These are phyloP conservation scores for Sporothrix protearum DNA, from an alignment of 2,329 filamentous ascomycete species.

Conservation along the genomic window DNA sequence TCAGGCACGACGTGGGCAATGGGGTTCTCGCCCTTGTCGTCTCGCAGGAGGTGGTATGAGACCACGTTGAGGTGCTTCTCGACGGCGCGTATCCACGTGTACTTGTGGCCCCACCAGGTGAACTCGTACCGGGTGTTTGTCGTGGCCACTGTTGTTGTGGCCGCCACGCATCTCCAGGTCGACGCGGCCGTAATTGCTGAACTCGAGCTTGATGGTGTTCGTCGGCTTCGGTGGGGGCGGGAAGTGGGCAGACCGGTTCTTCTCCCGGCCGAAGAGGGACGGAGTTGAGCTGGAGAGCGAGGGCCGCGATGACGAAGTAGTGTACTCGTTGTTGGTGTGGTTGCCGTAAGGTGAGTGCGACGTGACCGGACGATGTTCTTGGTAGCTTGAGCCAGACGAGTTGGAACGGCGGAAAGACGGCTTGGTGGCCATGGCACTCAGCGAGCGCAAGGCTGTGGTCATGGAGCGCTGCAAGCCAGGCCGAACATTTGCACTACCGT, in stretches of 20 bases:
- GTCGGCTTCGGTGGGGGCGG: constrained; percentile 50
- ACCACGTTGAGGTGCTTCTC: constrained; percentile 66
- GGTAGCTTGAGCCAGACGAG: constrained; percentile 8
- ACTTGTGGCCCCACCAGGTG: constrained; percentile 85
- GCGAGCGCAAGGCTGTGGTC: constrained; percentile 46
- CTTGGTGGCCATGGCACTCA: constrained; percentile 34
- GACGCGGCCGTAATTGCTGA: constrained; percentile 94
- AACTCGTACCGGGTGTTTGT: constrained; percentile 74
- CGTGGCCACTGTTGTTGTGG: neutral
- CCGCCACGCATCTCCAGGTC: constrained; percentile 69
- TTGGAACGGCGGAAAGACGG: constrained; percentile 37
- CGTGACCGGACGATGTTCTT: constrained; percentile 15
- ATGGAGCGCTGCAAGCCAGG: constrained; percentile 47
- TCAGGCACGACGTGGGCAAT: constrained; percentile 85
- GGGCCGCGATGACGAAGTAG: constrained; percentile 15
- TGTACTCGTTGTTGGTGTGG: constrained; percentile 35
- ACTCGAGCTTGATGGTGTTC: constrained; percentile 84
- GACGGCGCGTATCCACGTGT: constrained; percentile 74
- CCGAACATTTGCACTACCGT: constrained; percentile 28
- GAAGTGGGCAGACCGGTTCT: constrained; percentile 24
- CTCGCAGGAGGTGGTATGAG: constrained; percentile 75
- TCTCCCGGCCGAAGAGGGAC: constrained; percentile 31
- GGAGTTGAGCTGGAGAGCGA: constrained; percentile 28
- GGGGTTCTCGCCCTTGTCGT: constrained; percentile 53
- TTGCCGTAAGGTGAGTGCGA: constrained; percentile 35